Conservation (phyloP, 495 filamentous ascomycete genomes). For the Collariella sp. region DNA sequence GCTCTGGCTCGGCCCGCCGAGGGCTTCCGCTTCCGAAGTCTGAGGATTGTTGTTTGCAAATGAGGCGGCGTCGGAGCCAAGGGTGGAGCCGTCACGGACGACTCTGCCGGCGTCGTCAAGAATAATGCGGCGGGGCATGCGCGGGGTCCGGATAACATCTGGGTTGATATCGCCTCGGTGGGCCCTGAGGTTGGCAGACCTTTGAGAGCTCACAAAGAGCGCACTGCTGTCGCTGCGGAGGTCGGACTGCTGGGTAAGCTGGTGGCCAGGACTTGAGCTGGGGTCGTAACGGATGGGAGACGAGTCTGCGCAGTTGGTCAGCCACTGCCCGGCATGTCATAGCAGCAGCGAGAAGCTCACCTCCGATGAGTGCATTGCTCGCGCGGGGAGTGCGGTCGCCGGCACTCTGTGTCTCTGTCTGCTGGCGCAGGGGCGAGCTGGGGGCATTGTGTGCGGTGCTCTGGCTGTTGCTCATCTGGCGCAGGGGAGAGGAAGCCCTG, state of each 20-base stretch:
- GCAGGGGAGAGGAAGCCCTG: constrained; percentile 39
- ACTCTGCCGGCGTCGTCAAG: constrained; percentile 75
- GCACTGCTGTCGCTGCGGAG: constrained; percentile 72
- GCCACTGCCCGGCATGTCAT: background rate
- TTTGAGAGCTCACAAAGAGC: constrained; percentile 67
- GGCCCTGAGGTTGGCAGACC: constrained; percentile 45
- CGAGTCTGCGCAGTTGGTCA: constrained; percentile 50
- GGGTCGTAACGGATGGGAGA: constrained; percentile 84
- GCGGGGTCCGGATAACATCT: constrained; percentile 58
- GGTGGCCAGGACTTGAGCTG: constrained; percentile 71
- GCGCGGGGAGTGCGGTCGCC: constrained; percentile 68
- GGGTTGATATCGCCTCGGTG: constrained; percentile 80
- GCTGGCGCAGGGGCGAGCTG: constrained; percentile 60
- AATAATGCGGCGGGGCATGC: constrained; percentile 60
- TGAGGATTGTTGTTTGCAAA: constrained; percentile 81
- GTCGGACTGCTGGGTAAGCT: constrained; percentile 51
- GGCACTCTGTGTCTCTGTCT: constrained; percentile 45
- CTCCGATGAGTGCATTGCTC: constrained; percentile 49
- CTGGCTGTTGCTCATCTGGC: constrained; percentile 47
- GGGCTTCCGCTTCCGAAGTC: constrained; percentile 84
- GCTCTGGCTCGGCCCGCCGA: constrained; percentile 68
- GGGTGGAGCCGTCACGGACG: constrained; percentile 43
- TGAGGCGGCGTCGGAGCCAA: constrained; percentile 67
- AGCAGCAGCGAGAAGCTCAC: constrained; percentile 44
- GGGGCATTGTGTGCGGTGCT: constrained; percentile 49